A percentile compares a stretch with the other conserved stretches of the same genome.
Conservation (phyloP, 2,329 filamentous ascomycete species). For the Parastagonospora nodorum region DNA sequence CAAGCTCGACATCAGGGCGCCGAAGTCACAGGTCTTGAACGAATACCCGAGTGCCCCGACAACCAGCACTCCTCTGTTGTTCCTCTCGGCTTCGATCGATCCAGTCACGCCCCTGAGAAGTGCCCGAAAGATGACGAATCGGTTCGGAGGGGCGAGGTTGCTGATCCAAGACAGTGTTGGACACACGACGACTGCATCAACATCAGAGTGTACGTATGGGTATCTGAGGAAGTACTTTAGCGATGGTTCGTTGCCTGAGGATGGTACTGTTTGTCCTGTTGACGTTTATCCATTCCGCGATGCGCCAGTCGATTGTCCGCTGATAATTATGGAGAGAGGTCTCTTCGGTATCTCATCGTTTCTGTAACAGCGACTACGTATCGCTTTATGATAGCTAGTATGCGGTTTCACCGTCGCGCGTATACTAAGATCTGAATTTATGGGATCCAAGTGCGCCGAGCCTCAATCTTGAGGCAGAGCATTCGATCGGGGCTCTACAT, state of each 20-base stretch:
- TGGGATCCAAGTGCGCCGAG: no score
- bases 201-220: constrained; percentile 14
- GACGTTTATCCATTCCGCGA: background rate
- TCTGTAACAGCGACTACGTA: no score
- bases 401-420: no score
- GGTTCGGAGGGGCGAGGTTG: constrained; percentile 16
- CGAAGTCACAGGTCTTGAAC: constrained; percentile 11
- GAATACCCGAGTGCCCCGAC: constrained; percentile 7
- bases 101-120: constrained; percentile 15
- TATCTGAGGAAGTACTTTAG: constrained; percentile 13
- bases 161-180: constrained; percentile 7
- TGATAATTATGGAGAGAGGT: background rate
- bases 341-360: no score
- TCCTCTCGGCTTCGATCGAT: constrained; percentile 13
- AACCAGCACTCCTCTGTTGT: constrained; percentile 14
- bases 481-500: no score
- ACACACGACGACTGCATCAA: constrained; percentile 6
- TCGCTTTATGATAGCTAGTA: no score
- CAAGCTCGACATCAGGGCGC: constrained; percentile 10
- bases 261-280: constrained; percentile 11
- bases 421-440: no score
- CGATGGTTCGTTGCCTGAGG: constrained; percentile 7
- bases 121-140: constrained; percentile 16
- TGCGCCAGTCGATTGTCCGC: background rate
- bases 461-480: no score